Percentiles rank a stretch among this genome's conserved stretches.
Conservation (phyloP, 2,329 filamentous ascomycete species). For the Venturia aucupariae region DNA sequence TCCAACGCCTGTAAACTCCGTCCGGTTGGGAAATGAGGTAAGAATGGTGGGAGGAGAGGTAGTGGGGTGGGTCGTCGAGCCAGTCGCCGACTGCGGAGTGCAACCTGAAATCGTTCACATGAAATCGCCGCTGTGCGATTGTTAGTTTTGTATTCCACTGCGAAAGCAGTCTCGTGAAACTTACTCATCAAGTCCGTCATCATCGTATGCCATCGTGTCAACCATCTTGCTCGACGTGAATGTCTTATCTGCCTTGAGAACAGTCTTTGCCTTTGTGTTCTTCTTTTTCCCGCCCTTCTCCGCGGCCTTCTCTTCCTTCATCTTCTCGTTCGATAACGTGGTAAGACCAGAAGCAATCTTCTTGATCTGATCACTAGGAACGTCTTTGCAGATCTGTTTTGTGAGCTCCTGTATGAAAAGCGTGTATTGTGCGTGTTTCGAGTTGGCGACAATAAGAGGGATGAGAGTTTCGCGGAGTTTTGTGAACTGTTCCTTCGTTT, state of each 20-base stretch:
- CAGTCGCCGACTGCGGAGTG: not conserved
- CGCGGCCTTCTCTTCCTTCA: slow-evolving; percentile 93
- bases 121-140: slow-evolving; percentile 53
- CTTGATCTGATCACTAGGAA: slow-evolving; percentile 91
- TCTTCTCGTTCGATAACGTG: slow-evolving; percentile 91
- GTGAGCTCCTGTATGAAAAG: slow-evolving; percentile 86
- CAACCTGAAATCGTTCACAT: slow-evolving; percentile 45
- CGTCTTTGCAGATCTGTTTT: slow-evolving; percentile 77
- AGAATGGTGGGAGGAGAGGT: not conserved
- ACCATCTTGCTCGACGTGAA: slow-evolving; percentile 38
- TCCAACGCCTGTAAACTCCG: not conserved
- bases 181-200: slow-evolving; percentile 74
- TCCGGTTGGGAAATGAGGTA: not conserved
- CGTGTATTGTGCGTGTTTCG: slow-evolving; percentile 82
- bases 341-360: slow-evolving; percentile 83
- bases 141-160: slow-evolving; percentile 16
- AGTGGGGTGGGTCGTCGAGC: not conserved
- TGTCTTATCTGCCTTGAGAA: slow-evolving; percentile 58
- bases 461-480: slow-evolving; percentile 67
- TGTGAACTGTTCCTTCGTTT: slow-evolving; percentile 78
- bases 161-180: slow-evolving; percentile 30
- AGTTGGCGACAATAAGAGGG: slow-evolving; percentile 64
- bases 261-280: slow-evolving; percentile 90
- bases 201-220: slow-evolving; percentile 72
- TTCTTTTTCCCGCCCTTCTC: slow-evolving; percentile 98